Percentiles rank a stretch among this genome's conserved stretches.
These are phyloP conservation scores for Silene uniflora DNA, from an alignment of 148 eudicot genomes.

Conservation along the genomic window DNA sequence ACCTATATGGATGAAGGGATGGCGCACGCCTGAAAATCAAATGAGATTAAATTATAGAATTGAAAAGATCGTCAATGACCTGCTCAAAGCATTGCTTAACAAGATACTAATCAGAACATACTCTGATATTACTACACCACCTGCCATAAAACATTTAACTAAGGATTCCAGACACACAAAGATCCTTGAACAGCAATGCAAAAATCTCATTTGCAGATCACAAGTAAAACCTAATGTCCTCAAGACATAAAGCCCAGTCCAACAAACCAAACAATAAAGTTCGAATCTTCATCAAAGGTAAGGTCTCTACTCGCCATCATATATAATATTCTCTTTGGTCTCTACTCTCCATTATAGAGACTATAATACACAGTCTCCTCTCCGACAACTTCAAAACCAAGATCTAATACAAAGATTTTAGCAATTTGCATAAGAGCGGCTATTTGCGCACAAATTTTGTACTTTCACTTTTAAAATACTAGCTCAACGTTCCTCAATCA, in stretches of 20 bases:
- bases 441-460: background rate
- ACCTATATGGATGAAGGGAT: conserved; percentile 55
- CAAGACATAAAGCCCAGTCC: background rate
- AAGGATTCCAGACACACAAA: background rate
- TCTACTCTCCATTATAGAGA: too few relatives aligned
- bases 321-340: too few relatives aligned
- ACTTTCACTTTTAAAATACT: background rate
- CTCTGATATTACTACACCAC: background rate
- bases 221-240: background rate
- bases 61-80: background rate
- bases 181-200: background rate
- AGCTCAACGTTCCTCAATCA: background rate
- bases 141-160: background rate
- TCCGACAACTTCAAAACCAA: background rate
- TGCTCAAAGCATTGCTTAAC: background rate
- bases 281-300: background rate
- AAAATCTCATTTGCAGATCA: background rate
- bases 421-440: background rate
- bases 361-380: background rate
- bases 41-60: background rate
- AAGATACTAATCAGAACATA: background rate
- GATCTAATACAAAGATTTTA: background rate
- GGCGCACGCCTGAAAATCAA: conserved; percentile 56
- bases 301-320: background rate
- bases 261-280: background rate